Evolutionary conservation across 176 grass and related monocot genomes (phyloP).

Genomic region (Oryza australiensis): DNA sequence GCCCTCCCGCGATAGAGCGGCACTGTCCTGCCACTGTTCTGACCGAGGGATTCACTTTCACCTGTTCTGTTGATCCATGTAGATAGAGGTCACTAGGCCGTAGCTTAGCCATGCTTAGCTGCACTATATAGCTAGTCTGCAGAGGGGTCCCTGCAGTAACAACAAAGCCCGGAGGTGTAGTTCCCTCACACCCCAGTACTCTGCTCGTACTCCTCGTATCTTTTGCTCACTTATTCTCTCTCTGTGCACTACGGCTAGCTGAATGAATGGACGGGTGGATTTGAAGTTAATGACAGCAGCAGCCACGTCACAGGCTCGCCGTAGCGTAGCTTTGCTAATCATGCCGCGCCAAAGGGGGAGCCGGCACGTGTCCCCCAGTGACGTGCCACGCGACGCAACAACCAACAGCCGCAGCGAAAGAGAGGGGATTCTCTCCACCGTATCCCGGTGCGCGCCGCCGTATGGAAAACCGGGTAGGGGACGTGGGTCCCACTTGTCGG

Average conservation of each 20-base stretch:
- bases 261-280: background rate
- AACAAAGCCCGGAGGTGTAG: conserved; percentile 33
- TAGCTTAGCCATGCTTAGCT: background rate
- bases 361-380: background rate
- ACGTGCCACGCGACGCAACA: background rate
- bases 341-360: background rate
- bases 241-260: background rate
- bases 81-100: background rate
- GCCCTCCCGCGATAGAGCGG: background rate
- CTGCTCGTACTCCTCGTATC: conserved; percentile 18
- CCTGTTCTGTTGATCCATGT: background rate
- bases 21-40: conserved; percentile 15
- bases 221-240: background rate
- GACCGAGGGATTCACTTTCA: background rate
- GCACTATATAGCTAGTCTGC: background rate
- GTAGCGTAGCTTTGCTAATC: background rate
- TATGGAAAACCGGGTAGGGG: background rate
- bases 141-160: background rate
- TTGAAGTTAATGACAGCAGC: background rate
- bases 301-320: conserved; percentile 3
- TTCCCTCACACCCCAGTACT: conserved; percentile 28
- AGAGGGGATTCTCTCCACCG: background rate
- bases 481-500: background rate
- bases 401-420: background rate
- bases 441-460: background rate